Base-by-base conservation (phyloP, 805 yeast genomes). In the Candida piceae region DNA sequence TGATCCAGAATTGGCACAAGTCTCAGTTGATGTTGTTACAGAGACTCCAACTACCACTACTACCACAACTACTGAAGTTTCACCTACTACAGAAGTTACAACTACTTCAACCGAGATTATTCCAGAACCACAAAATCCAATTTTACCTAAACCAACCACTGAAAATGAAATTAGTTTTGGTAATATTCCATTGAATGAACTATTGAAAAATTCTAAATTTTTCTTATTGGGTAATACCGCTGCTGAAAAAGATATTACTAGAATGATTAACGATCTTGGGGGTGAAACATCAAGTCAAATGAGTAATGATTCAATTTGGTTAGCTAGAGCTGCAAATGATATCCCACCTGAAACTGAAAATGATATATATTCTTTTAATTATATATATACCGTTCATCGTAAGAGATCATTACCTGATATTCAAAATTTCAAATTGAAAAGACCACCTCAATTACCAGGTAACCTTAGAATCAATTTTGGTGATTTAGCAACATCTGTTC, bases 391-490 rank as follows among this genome's bases (percentile, higher is more conserved):
- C 13, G 50, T 49, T 5, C 53, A 52, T 23, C 36, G 45, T 8
- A 41, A 39, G n/a, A 41, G 40, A 10, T 20, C 30, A 5, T 23
- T 40, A 12, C 52, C 51, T 1, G 45, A 43, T 32, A 23, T 50
- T 17, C 42, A 42, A 12, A 43, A 39, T 4, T 56, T 41, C 32
- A 52, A 42, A 31, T 35, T 53, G 17, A 48, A 40, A 19, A 49
- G 34, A 32, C 49, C 50, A 7, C 52, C 53, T 30, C 45, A 46
- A 35, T 39, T 52, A 16, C 55, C 55, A 6, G 44, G 44, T 17
- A 37, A 43, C 21, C 35, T 55, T 13, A 40, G 40, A 13, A 52
- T 54, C 29, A 52, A 54, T 41, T 35, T 44, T 17, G 54, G 60
- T 16, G 53, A 45, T 4, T 29, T 52, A 24, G 52, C 55, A 3